Evolutionary conservation across 257 asterid genomes (phyloP).

Genomic region (Solanum peruvianum): DNA sequence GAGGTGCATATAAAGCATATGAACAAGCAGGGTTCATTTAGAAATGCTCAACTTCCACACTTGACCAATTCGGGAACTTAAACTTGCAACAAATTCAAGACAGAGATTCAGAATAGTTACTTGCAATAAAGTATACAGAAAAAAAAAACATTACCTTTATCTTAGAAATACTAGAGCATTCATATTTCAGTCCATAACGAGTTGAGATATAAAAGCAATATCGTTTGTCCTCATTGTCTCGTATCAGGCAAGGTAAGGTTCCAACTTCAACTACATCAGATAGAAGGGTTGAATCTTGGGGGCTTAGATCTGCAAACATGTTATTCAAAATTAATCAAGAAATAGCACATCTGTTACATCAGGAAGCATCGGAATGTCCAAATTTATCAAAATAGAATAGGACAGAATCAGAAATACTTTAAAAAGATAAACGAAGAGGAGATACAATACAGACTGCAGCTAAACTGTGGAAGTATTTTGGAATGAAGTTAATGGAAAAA

Average conservation of each 20-base stretch:
- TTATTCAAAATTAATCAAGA: not conserved
- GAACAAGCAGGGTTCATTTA: not conserved
- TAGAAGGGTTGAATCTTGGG: constrained; percentile 82
- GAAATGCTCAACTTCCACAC: not conserved
- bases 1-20: not conserved
- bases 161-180: constrained; percentile 76
- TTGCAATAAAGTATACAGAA: not conserved
- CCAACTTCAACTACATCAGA: constrained; percentile 80
- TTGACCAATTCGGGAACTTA: not conserved
- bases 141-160: constrained; percentile 40
- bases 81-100: not conserved
- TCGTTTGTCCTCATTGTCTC: constrained; percentile 61
- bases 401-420: not conserved
- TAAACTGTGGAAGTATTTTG: not conserved
- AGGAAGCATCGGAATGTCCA: not conserved
- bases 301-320: constrained; percentile 64
- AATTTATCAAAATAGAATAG: not conserved
- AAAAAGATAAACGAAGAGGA: not conserved
- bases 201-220: constrained; percentile 76
- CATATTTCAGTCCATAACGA: constrained; percentile 78
- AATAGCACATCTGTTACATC: not conserved
- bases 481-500: not conserved
- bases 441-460: not conserved
- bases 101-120: not conserved
- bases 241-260: constrained; percentile 43